These are phyloP conservation scores for Suillus luteus DNA, from an alignment of 768 basidiomycete species.

Conservation along the genomic window DNA sequence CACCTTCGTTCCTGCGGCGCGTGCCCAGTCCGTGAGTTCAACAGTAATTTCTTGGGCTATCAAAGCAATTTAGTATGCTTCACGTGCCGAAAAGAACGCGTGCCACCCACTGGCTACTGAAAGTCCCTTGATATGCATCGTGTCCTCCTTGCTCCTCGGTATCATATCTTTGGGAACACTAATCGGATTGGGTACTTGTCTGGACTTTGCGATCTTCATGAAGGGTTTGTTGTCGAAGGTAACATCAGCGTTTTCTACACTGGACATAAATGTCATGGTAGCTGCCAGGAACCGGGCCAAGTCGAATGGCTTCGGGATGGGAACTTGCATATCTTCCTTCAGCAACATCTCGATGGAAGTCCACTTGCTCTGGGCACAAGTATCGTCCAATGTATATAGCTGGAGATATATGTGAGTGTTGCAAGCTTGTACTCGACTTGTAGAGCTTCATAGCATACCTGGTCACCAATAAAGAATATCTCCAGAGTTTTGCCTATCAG, in stretches of 20 bases:
- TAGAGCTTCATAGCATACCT: conserved; percentile 12
- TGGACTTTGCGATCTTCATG: conserved; percentile 1
- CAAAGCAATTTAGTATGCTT: conserved; percentile 3
- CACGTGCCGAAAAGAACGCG: not conserved
- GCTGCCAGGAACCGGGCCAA: conserved; percentile 50
- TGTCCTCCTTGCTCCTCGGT: not conserved
- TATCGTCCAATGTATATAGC: not conserved
- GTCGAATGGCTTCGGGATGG: conserved; percentile 46
- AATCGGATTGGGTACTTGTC: not conserved
- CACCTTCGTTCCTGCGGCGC: conserved; percentile 61
- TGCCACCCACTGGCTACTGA: conserved; percentile 1
- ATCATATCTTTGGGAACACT: not conserved
- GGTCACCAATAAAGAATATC: conserved; percentile 14
- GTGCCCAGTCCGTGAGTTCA: conserved; percentile 74
- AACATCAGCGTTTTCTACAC: conserved; percentile 27
- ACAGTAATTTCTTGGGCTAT: conserved; percentile 75
- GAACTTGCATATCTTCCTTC: conserved; percentile 37
- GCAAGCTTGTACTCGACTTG: not conserved
- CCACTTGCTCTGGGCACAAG: conserved; percentile 29
- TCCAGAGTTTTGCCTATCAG: conserved; percentile 5
- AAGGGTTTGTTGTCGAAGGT: conserved; percentile 7
- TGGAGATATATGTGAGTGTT: not conserved
- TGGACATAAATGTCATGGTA: conserved; percentile 50
- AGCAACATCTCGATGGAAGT: conserved; percentile 51
- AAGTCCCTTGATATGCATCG: not conserved